Conservation (phyloP, 257 asterid genomes). For the Salvia miltiorrhiza region DNA sequence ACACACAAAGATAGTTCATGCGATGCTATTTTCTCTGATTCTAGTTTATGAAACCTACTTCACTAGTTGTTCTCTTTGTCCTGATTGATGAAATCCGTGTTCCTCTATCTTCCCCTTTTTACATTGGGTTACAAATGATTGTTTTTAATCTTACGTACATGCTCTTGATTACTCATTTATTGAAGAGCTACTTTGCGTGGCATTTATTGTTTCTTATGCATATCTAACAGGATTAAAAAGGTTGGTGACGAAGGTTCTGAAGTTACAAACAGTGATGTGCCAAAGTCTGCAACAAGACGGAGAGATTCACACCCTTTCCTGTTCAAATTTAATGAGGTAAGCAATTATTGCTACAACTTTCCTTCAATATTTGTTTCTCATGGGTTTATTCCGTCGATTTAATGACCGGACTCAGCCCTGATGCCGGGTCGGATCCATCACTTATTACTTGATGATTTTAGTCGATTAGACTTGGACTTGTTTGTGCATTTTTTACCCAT, state of each 20-base stretch:
- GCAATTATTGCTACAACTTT: background rate
- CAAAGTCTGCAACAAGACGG: conserved; percentile 41
- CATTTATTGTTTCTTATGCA: background rate
- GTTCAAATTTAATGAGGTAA: conserved; percentile 87
- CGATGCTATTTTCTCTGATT: background rate
- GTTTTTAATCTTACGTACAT: background rate
- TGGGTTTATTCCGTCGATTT: background rate
- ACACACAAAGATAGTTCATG: background rate
- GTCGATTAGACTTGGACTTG: background rate
- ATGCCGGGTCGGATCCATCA: background rate
- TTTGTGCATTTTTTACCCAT: too few species aligned
- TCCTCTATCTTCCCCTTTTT: conserved; percentile 11
- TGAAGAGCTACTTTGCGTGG: background rate
- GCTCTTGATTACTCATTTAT: background rate
- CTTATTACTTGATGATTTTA: background rate
- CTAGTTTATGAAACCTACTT: background rate
- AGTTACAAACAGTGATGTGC: conserved; percentile 23
- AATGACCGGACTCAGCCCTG: background rate
- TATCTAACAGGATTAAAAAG: conserved; percentile 60
- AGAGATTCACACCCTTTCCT: conserved; percentile 73
- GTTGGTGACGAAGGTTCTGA: conserved; percentile 40
- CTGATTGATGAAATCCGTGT: background rate
- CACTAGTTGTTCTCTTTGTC: background rate
- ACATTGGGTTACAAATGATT: background rate
- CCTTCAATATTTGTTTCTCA: background rate